Evolutionary conservation across 108 stramenopile genomes (phyloP).

Genomic region (Schizochytrium sp.): DNA sequence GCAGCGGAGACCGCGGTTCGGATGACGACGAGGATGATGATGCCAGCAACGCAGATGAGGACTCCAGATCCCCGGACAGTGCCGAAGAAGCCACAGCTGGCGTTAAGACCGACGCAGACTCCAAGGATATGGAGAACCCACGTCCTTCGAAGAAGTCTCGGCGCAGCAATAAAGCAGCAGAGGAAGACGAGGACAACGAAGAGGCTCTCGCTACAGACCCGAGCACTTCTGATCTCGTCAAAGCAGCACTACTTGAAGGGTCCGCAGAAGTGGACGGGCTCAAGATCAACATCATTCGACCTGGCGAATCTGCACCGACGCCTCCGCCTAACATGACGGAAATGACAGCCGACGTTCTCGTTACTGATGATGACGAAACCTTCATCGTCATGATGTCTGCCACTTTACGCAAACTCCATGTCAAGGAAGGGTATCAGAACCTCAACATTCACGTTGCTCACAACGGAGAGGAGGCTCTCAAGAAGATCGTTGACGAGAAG

Average conservation of each 20-base stretch:
- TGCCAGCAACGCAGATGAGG: not conserved
- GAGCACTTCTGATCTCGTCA: not conserved
- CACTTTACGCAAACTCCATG: slow-evolving; percentile 28
- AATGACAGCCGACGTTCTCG: slow-evolving; percentile 50
- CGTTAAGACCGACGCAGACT: not conserved
- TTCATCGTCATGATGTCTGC: slow-evolving; percentile 34
- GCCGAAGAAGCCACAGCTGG: slow-evolving; percentile 1
- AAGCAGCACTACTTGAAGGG: not conserved
- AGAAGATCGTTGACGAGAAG: slow-evolving; percentile 51
- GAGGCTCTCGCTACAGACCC: not conserved
- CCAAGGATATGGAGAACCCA: not conserved
- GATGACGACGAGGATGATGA: slow-evolving; percentile 35
- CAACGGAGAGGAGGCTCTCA: slow-evolving; percentile 55
- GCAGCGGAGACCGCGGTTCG: slow-evolving; percentile 8
- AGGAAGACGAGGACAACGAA: not conserved
- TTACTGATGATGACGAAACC: slow-evolving; percentile 54
- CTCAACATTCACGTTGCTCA: slow-evolving; percentile 47
- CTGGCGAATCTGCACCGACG: not conserved
- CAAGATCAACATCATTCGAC: slow-evolving; percentile 44
- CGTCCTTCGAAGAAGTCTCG: slow-evolving; percentile 31
- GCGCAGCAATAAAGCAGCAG: no score
- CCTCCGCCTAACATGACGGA: slow-evolving; percentile 24
- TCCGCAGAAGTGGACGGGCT: not conserved
- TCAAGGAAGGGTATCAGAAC: slow-evolving; percentile 40
- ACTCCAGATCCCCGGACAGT: not conserved